Conservation (phyloP, 2,329 filamentous ascomycete genomes). For the Dactylonectria estremocensis region DNA sequence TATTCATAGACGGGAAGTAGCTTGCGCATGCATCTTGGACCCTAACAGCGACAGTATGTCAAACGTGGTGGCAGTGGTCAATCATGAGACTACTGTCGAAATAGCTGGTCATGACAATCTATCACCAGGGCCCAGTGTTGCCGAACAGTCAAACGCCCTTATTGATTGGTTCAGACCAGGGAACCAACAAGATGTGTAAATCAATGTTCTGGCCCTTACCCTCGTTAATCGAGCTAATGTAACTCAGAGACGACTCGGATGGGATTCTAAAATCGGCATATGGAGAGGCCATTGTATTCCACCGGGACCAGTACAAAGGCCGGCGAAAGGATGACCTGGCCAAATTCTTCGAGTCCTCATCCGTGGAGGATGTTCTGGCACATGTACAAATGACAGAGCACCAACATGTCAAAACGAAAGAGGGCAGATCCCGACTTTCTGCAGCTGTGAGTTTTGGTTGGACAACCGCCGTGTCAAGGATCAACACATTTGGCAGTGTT, state of each 20-base stretch:
- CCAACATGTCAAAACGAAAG: not conserved
- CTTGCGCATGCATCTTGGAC: not conserved
- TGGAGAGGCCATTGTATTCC: slow-evolving; percentile 20
- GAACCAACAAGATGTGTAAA: slow-evolving; percentile 15
- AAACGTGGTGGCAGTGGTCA: not conserved
- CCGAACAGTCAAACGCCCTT: not conserved
- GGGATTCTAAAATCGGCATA: slow-evolving; percentile 22
- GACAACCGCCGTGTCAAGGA: slow-evolving; percentile 15
- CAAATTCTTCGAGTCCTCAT: not conserved
- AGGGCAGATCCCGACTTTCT: slow-evolving; percentile 7
- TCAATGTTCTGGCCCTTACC: not conserved
- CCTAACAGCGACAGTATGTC: not conserved
- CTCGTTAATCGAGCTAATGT: not conserved
- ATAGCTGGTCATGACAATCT: not conserved
- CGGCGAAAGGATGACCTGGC: not conserved
- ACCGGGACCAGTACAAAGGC: slow-evolving; percentile 10
- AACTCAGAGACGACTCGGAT: slow-evolving; percentile 4
- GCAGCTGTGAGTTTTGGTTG: slow-evolving; percentile 6
- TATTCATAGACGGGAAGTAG: not conserved
- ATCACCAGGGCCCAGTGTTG: not conserved
- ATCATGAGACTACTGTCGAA: not conserved
- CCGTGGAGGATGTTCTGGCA: slow-evolving; percentile 17
- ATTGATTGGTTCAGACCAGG: slow-evolving; percentile 19
- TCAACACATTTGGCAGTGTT: slow-evolving; percentile 17
- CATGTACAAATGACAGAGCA: slow-evolving; percentile 4